Base-by-base conservation (phyloP, 306 rosid species). In the Alnus glutinosa region DNA sequence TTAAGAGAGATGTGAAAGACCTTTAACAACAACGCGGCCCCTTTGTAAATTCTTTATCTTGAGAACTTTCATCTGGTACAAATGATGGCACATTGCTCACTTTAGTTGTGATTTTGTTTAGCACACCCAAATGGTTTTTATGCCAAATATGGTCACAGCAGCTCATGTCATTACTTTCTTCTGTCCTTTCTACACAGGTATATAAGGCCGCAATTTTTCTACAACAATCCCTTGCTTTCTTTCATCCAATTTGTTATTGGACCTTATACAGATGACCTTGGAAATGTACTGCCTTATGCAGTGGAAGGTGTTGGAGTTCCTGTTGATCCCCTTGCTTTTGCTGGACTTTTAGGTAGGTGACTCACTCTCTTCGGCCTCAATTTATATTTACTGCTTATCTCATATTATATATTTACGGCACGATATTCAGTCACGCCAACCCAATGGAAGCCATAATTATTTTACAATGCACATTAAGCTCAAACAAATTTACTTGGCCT, bases 271-370 rank as follows among this genome's bases (percentile, higher is more conserved):
- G 98, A 94, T 74, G 98, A 94, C 86, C 97, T 94, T 67, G 98
- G 98, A 70, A 94, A 92, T 84, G 98, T 94, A 70, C 66, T 94
- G 67, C 98, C 98, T 3, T 89, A 94, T 83, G 98, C 98, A 0
- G 97, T 90, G 54, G 98, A 94, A 84, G 98, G 98, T 52, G 98
- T 92, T 44, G 97, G 98, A 79, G 98, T 94, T 83, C 98, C 98
- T 13, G 97, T 92, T 54, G 98, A 94, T 80, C 98, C 98, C 36
- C 96, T 94, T 76, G 97, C 98, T 72, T 94, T 94, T 81, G 97
- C 98, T 28, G 98, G 98, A 51, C 97, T 94, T 75, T 85, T 94
- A 84, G 97, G 98, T 94, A 84, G 97, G 98, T 92, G 67, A 47
- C 55, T 58, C 44, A 78, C 59, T 77, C 32, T 18, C 51, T 47